These are phyloP conservation scores for Coemansia reversa DNA, from an alignment of 192 early-diverging fungal genomes.

Conservation along the genomic window DNA sequence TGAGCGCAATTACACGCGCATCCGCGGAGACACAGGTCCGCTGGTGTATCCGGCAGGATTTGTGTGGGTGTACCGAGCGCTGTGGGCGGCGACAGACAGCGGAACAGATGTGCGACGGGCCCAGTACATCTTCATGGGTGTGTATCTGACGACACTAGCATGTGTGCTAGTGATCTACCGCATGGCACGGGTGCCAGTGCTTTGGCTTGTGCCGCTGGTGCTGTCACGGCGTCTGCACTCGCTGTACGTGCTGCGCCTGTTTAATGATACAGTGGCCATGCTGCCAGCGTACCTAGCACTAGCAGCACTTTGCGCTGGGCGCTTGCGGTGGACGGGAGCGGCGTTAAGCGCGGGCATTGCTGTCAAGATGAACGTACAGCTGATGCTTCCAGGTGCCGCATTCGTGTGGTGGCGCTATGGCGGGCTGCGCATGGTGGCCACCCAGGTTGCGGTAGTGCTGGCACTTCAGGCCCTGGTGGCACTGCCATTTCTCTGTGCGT, in stretches of 20 bases:
- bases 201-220: constrained; percentile 61
- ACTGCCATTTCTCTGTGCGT: constrained; percentile 59
- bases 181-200: constrained; percentile 63
- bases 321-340: constrained; percentile 31
- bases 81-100: constrained; percentile 66
- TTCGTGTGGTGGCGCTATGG: constrained; percentile 51
- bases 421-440: constrained; percentile 2
- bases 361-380: constrained; percentile 93
- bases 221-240: constrained; percentile 90
- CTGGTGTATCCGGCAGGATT: constrained; percentile 92
- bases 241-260: constrained; percentile 86
- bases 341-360: constrained; percentile 72
- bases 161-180: constrained; percentile 71
- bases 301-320: constrained; percentile 59
- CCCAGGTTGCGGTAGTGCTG: constrained; percentile 15
- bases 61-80: constrained; percentile 77
- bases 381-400: constrained; percentile 87
- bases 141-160: constrained; percentile 69
- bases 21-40: constrained; percentile 89
- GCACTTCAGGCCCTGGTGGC: constrained; percentile 57
- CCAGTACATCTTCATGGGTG: constrained; percentile 79
- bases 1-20: constrained; percentile 77
- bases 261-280: constrained; percentile 94
- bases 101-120: constrained; percentile 71
- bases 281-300: constrained; percentile 69